Evolutionary conservation across 208 protist genomes (phyloP), one percentile per base, ranked within the genome.

Genomic region (Wallacemonas sp.): DNA sequence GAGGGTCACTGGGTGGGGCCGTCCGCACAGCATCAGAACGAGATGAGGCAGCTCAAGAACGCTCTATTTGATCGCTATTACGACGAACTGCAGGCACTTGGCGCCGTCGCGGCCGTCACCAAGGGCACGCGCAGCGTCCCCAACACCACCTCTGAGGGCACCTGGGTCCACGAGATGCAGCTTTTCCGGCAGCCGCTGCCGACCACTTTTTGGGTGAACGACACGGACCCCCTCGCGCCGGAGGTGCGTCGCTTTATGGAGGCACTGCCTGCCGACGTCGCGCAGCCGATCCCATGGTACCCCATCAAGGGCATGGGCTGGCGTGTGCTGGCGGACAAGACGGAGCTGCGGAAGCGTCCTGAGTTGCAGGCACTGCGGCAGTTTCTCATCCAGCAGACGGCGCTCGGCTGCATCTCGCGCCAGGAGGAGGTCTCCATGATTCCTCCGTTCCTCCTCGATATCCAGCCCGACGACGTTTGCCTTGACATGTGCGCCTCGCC

Each of bases 401-500:
- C 80, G 0, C 63, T 90, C 15, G 91, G 91, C 24, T 91, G 81
- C n/a, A 92, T 94, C 46, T 93, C 78, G 8, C 69, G 91, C 6
- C 89, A 95, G 70, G 84, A 91, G 55, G 86, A 92, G 38, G 82
- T 91, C 2, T 89, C 80, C 8, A 93, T 95, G 89, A 74, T 95
- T 50, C 89, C 89, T 22, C 74, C 86, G 8, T 91, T 93, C 52
- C 58, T 95, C 46, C 73, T 97, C n/a, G 68, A 94, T 44, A 85
- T 92, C 37, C 73, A 94, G 63, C 83, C 79, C 4, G 79, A 55
- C 26, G 86, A 95, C 52, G 66, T 78, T 21, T 92, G 92, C 54
- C 80, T 97, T 2, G 92, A 97, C 71, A 91, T 97, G 85, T 97
- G 92, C 52, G 87, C 89, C 44, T 94, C 92, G 24, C 92, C 92